Percentiles rank a stretch among this genome's conserved stretches.
Conservation (phyloP, 495 filamentous ascomycete species). For the Lasiosphaeriaceae sp. region DNA sequence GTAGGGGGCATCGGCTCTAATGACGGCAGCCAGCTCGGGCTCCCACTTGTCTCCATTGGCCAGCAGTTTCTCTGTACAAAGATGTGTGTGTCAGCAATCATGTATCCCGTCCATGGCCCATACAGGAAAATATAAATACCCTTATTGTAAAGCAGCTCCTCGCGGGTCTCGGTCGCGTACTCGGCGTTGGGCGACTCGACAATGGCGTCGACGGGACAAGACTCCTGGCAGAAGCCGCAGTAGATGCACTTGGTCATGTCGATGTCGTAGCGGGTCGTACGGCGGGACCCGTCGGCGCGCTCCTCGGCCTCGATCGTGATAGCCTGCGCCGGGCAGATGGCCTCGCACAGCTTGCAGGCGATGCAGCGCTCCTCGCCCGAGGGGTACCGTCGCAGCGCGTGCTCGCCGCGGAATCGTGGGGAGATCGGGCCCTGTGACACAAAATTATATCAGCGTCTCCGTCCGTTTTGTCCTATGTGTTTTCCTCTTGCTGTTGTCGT, state of each 20-base stretch:
- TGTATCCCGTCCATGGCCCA: too few species aligned
- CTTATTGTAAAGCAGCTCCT: conserved; percentile 98
- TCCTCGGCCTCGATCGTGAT: conserved; percentile 99
- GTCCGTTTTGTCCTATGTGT: too few species aligned
- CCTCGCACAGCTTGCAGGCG: conserved; percentile 98
- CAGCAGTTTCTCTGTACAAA: conserved; percentile 59
- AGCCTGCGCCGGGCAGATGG: conserved; percentile 90
- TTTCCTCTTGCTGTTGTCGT: not conserved
- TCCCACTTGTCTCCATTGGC: conserved; percentile 97
- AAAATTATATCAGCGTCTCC: not conserved
- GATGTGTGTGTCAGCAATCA: not conserved
- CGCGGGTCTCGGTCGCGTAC: conserved; percentile 95
- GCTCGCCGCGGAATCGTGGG: conserved; percentile 94
- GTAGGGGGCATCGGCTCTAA: conserved; percentile 85
- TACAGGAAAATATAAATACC: conserved; percentile 48
- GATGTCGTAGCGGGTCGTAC: conserved; percentile 97
- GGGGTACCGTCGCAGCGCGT: conserved; percentile 91
- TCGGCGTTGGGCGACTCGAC: conserved; percentile 96
- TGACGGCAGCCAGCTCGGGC: conserved; percentile 87
- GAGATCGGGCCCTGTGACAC: conserved; percentile 76
- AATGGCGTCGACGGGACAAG: conserved; percentile 96
- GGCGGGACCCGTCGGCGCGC: conserved; percentile 87
- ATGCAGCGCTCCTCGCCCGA: conserved; percentile 98
- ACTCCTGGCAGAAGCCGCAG: conserved; percentile 99
- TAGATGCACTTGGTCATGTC: conserved; percentile 99